Conservation (phyloP, 176 grass and related monocot species). For the Puccinellia tenuiflora region DNA sequence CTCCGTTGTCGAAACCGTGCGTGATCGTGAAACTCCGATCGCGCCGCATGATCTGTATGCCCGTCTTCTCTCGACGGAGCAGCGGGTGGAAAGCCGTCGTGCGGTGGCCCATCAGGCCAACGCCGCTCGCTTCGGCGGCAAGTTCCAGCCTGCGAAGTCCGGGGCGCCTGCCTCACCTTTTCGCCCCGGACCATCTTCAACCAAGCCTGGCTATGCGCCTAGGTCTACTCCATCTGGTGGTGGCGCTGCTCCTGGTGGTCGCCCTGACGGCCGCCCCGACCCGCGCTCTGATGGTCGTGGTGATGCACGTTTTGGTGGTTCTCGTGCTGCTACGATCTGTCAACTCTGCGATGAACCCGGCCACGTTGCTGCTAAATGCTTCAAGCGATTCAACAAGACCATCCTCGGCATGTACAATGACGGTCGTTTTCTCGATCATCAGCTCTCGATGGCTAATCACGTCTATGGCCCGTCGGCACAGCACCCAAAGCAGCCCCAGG, state of each 20-base stretch:
- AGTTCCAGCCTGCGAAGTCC: not conserved
- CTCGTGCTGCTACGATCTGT: not conserved
- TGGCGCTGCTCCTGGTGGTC: not conserved
- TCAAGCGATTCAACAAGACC: not conserved
- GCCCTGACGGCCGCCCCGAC: not conserved
- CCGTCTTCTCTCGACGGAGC: not conserved
- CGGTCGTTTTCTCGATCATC: not conserved
- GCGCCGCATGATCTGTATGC: not conserved
- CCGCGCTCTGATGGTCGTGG: not conserved
- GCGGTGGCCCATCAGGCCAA: not conserved
- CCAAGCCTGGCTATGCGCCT: too few species aligned
- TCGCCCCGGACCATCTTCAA: too few species aligned
- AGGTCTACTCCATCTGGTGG: too few species aligned
- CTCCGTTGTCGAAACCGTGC: not conserved
- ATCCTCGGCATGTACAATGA: not conserved
- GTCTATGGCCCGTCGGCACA: not conserved
- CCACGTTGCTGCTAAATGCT: not conserved
- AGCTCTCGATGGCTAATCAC: not conserved
- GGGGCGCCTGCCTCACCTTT: not conserved
- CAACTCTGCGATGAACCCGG: not conserved
- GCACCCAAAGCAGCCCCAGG: not conserved
- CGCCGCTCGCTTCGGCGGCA: not conserved
- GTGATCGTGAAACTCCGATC: not conserved
- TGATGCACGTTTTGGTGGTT: too few species aligned
- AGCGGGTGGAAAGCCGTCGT: not conserved